Conservation (phyloP, 139 green algal species). For the Coelastrella sp. region DNA sequence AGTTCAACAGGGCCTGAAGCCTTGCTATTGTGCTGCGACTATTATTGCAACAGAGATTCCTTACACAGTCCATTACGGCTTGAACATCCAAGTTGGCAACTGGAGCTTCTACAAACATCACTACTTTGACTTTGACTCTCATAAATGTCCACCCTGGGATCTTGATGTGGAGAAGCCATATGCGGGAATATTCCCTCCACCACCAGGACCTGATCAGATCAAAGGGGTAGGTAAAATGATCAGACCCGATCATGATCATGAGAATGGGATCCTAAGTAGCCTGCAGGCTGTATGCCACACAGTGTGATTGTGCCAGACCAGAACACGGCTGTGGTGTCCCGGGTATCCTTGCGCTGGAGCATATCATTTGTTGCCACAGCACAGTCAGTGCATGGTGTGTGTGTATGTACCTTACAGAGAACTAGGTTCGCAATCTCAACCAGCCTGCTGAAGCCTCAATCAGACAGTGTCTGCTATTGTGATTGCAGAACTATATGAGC, state of each 20-base stretch:
- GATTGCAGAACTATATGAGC: slow-evolving; percentile 43
- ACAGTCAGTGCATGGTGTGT: too few relatives aligned
- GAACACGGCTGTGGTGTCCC: too few relatives aligned
- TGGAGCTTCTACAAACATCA: slow-evolving; percentile 51
- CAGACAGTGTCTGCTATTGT: not conserved
- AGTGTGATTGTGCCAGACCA: too few relatives aligned
- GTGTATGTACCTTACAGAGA: too few relatives aligned
- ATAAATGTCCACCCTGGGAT: slow-evolving; percentile 49
- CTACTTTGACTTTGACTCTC: slow-evolving; percentile 51
- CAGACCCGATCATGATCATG: not conserved
- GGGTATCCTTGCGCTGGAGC: too few relatives aligned
- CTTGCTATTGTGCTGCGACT: too few relatives aligned
- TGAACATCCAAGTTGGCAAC: slow-evolving; percentile 22
- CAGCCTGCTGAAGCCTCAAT: too few relatives aligned
- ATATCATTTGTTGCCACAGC: too few relatives aligned
- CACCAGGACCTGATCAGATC: slow-evolving; percentile 26
- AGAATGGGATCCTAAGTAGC: too few relatives aligned
- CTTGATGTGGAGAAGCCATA: slow-evolving; percentile 17
- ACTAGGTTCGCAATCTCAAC: too few relatives aligned
- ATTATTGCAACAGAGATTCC: not conserved
- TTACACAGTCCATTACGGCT: slow-evolving; percentile 37
- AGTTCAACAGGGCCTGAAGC: too few relatives aligned
- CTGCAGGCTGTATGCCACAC: not conserved
- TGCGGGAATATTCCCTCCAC: slow-evolving; percentile 48
- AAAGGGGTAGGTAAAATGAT: slow-evolving; percentile 1